Evolutionary conservation across 2,329 filamentous ascomycete species (phyloP).

Genomic region (Sporothrix inflata): DNA sequence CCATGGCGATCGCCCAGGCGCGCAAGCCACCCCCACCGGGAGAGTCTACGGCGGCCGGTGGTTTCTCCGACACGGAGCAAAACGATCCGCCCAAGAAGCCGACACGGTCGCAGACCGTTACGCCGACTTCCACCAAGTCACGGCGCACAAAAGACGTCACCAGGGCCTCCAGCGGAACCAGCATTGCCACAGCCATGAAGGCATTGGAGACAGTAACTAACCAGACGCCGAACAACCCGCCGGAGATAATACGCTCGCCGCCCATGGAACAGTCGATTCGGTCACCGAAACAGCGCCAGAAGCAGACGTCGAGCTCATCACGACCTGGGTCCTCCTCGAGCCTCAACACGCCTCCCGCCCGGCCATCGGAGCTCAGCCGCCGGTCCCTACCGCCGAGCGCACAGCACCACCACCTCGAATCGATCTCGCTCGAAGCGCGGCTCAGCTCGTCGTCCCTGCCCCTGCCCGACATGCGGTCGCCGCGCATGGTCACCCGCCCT

Average conservation of each 20-base stretch:
- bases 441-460: conserved; percentile 70
- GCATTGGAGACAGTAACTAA: conserved; percentile 26
- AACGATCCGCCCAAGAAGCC: conserved; percentile 50
- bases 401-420: conserved; percentile 48
- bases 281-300: conserved; percentile 27
- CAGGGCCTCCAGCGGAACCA: conserved; percentile 22
- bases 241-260: conserved; percentile 29
- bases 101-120: conserved; percentile 70
- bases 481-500: conserved; percentile 56
- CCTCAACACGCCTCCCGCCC: conserved; percentile 45
- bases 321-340: conserved; percentile 34
- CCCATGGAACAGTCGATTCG: conserved; percentile 15
- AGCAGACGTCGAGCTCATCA: conserved; percentile 26
- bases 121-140: conserved; percentile 53
- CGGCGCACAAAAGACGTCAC: conserved; percentile 52
- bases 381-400: conserved; percentile 16
- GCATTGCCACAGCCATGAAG: not conserved
- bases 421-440: conserved; percentile 60
- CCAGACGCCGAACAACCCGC: conserved; percentile 31
- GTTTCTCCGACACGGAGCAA: conserved; percentile 26
- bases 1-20: conserved; percentile 79
- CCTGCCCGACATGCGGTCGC: conserved; percentile 62
- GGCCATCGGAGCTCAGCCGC: conserved; percentile 13
- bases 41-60: conserved; percentile 49
- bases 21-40: conserved; percentile 69